Conservation (phyloP, 2,329 filamentous ascomycete species). For the Fusarium sterilihyphosum region DNA sequence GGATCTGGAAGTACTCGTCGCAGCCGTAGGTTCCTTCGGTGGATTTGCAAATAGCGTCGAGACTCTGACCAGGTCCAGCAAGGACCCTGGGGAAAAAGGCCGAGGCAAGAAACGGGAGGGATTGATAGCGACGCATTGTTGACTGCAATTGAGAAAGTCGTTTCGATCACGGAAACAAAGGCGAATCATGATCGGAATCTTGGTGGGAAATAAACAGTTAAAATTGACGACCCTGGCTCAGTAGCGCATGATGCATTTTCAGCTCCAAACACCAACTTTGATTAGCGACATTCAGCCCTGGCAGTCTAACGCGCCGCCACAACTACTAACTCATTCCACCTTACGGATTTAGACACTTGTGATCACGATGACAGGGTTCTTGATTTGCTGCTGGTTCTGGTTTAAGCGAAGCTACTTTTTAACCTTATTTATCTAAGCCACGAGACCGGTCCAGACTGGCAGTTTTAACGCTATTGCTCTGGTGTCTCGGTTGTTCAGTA, state of each 20-base stretch:
- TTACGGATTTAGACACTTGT: not conserved
- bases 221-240: not conserved
- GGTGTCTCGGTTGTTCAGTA: not conserved
- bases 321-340: not conserved
- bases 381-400: not conserved
- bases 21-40: slow-evolving; percentile 27
- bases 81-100: not conserved
- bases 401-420: slow-evolving; percentile 11
- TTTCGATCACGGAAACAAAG: not conserved
- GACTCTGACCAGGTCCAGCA: slow-evolving; percentile 18
- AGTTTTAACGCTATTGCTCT: not conserved
- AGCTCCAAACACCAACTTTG: not conserved
- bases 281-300: not conserved
- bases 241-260: not conserved
- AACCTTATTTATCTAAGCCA: slow-evolving; percentile 15
- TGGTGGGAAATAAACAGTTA: not conserved
- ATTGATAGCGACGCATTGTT: not conserved
- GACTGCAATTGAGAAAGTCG: accelerated
- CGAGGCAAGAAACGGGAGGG: not conserved
- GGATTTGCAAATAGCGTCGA: slow-evolving; percentile 21
- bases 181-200: not conserved
- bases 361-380: not conserved
- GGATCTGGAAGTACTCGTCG: slow-evolving; percentile 6
- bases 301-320: not conserved
- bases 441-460: slow-evolving; percentile 1